A percentile compares a stretch with the other conserved stretches of the same genome.
These are phyloP conservation scores for Aphanoascus verrucosus DNA, from an alignment of 2,329 filamentous ascomycete species.

Conservation along the genomic window DNA sequence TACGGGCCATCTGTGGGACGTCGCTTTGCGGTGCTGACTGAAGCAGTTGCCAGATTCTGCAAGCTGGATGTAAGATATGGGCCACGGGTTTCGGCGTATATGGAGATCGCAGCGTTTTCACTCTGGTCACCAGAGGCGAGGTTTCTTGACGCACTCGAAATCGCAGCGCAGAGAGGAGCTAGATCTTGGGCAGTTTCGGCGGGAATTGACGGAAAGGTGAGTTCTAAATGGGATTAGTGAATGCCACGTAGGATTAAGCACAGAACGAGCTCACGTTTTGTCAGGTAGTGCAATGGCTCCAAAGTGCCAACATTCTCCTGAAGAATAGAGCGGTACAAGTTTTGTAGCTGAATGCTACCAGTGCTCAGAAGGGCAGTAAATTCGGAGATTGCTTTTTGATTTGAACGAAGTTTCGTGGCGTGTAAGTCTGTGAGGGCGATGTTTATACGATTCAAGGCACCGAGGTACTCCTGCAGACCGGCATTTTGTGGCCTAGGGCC, in stretches of 20 bases:
- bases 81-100: conserved; percentile 77
- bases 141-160: conserved; percentile 51
- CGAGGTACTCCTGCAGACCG: conserved; percentile 73
- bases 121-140: conserved; percentile 37
- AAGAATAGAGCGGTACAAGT: conserved; percentile 68
- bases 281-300: conserved; percentile 85
- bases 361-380: conserved; percentile 65
- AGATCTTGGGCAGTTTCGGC: conserved; percentile 66
- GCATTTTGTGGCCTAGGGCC: conserved; percentile 58
- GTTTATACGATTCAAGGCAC: conserved; percentile 78
- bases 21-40: conserved; percentile 70
- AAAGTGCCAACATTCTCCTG: conserved; percentile 67
- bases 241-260: not conserved
- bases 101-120: conserved; percentile 61
- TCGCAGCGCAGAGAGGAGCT: conserved; percentile 65
- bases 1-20: conserved; percentile 70
- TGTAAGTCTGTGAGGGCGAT: conserved; percentile 76
- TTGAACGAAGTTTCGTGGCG: conserved; percentile 80
- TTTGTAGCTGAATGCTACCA: conserved; percentile 73
- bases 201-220: conserved; percentile 68
- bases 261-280: conserved; percentile 53
- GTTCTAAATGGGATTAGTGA: conserved; percentile 32
- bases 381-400: conserved; percentile 77
- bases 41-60: conserved; percentile 77
- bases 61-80: conserved; percentile 75